These are phyloP conservation scores for Podospora pseudoanserina DNA, from an alignment of 495 filamentous ascomycete species.

Conservation along the genomic window DNA sequence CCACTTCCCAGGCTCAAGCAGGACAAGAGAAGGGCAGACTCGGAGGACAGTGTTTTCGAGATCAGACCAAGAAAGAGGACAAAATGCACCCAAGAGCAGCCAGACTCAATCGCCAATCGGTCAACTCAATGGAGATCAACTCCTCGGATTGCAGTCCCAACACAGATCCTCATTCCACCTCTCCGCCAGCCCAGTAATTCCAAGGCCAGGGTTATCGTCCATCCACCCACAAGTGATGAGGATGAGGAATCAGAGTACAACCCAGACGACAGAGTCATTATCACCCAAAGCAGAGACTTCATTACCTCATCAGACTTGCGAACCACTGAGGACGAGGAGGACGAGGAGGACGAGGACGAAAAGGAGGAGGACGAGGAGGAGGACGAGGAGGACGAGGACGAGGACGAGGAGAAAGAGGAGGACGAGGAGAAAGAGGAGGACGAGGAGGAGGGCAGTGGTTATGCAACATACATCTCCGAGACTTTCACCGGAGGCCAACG, in stretches of 20 bases:
- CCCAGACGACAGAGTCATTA: background rate
- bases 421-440: background rate
- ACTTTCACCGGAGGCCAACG: background rate
- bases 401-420: no score
- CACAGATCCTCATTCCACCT: background rate
- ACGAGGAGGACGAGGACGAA: no score
- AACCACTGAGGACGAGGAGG: no score
- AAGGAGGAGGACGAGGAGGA: no score
- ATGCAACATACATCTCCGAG: background rate
- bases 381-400: no score
- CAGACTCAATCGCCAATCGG: background rate
- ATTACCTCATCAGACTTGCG: background rate
- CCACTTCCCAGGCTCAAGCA: constrained; percentile 7
- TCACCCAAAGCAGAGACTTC: background rate
- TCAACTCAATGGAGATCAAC: background rate
- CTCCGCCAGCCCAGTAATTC: background rate
- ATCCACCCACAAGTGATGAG: background rate
- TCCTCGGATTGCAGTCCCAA: background rate
- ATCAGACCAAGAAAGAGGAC: constrained; percentile 7
- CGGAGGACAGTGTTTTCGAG: constrained; percentile 18
- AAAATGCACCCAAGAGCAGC: background rate
- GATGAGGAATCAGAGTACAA: background rate
- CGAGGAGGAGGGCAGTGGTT: background rate
- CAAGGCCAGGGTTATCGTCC: background rate
- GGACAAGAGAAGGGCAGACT: background rate